Evolutionary conservation across 139 green algal genomes (phyloP).

Genomic region (Edaphochlamys debaryana): DNA sequence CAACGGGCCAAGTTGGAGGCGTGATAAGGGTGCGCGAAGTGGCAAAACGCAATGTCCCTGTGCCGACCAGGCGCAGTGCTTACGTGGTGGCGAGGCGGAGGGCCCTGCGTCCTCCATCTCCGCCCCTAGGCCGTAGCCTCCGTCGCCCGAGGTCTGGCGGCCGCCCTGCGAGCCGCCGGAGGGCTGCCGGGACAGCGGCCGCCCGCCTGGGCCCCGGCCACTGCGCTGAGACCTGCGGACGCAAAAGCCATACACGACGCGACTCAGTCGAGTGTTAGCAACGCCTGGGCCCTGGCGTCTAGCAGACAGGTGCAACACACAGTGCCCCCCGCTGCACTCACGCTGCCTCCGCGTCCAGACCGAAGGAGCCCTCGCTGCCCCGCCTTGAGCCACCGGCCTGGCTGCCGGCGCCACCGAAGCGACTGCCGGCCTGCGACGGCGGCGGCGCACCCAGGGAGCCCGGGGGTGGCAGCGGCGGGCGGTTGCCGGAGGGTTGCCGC

Average conservation of each 20-base stretch:
- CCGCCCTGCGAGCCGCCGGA: neutral
- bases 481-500: neutral
- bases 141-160: neutral
- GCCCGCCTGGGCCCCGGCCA: neutral
- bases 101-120: slow-evolving; percentile 2
- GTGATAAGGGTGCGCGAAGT: neutral
- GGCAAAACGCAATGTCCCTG: too few relatives aligned
- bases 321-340: too few relatives aligned
- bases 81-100: slow-evolving; percentile 5
- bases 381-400: neutral
- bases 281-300: too few relatives aligned
- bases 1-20: neutral
- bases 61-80: too few relatives aligned
- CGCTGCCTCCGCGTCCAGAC: slow-evolving; percentile 22
- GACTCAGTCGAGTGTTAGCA: too few relatives aligned
- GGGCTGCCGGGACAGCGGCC: slow-evolving; percentile 4
- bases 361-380: slow-evolving; percentile 1
- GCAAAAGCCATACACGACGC: too few relatives aligned
- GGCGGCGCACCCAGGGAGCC: neutral
- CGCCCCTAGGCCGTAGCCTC: slow-evolving; percentile 10
- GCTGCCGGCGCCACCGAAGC: neutral
- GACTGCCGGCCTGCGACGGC: neutral
- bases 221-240: slow-evolving; percentile 1
- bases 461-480: neutral
- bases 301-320: too few relatives aligned